Percentiles rank a stretch among this genome's conserved stretches.
These are phyloP conservation scores for Chaetomiaceae sp. DNA, from an alignment of 2,329 filamentous ascomycete genomes.

Conservation along the genomic window DNA sequence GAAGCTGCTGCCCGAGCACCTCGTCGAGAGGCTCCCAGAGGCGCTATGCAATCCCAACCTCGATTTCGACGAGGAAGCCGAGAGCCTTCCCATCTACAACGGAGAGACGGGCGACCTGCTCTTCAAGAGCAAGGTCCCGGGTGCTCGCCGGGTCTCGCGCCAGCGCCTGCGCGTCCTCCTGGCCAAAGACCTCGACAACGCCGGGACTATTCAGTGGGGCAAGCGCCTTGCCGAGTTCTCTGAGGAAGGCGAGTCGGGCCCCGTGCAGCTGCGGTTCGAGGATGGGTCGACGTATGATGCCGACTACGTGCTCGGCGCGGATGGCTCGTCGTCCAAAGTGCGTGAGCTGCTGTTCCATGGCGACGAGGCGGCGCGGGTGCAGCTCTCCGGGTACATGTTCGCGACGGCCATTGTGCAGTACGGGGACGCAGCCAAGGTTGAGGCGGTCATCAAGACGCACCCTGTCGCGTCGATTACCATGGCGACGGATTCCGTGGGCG, in stretches of 20 bases:
- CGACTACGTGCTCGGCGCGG: conserved; percentile 32
- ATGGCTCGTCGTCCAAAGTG: conserved; percentile 31
- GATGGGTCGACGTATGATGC: conserved; percentile 24
- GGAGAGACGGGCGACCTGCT: conserved; percentile 35
- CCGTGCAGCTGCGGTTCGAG: conserved; percentile 26
- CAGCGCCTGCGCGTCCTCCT: conserved; percentile 32
- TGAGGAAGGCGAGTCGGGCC: conserved; percentile 1
- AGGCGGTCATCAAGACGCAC: conserved; percentile 28
- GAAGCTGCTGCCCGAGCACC: conserved; percentile 32
- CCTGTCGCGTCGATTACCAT: conserved; percentile 31
- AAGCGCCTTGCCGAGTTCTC: conserved; percentile 20
- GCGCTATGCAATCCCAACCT: conserved; percentile 35
- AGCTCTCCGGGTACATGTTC: conserved; percentile 29
- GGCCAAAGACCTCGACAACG: conserved; percentile 28
- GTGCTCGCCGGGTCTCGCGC: conserved; percentile 33
- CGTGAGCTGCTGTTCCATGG: conserved; percentile 29
- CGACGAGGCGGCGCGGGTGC: conserved; percentile 21
- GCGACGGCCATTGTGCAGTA: conserved; percentile 29
- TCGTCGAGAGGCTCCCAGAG: conserved; percentile 28
- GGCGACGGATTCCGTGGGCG: conserved; percentile 28
- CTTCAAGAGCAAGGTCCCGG: conserved; percentile 32
- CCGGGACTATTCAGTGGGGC: conserved; percentile 28
- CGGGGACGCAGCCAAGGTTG: conserved; percentile 26
- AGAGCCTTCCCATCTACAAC: conserved; percentile 32
- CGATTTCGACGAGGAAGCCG: conserved; percentile 29